Evolutionary conservation across 345 rosid species (phyloP).

Genomic region (Linum lewisii): DNA sequence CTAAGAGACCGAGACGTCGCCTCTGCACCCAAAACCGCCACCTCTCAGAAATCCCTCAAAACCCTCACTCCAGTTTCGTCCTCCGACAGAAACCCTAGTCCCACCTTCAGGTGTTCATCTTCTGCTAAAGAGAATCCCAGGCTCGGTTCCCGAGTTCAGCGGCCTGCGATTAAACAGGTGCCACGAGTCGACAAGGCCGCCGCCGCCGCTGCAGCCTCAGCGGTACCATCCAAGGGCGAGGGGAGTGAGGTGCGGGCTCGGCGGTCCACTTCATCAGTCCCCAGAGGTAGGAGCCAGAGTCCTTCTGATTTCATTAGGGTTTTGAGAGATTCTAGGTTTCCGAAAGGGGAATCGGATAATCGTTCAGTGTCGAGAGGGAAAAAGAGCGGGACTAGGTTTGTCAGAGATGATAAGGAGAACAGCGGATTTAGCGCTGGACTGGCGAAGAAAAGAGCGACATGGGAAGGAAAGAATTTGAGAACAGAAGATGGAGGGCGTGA

Average conservation of each 20-base stretch:
- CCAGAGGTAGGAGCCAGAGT: slow-evolving; percentile 79
- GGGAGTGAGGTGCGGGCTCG: slow-evolving; percentile 32
- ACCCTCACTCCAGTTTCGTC: slow-evolving; percentile 37
- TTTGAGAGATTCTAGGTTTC: slow-evolving; percentile 37
- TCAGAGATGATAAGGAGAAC: slow-evolving; percentile 28
- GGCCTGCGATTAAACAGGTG: slow-evolving; percentile 43
- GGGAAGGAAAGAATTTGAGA: slow-evolving; percentile 14
- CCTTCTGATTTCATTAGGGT: slow-evolving; percentile 64
- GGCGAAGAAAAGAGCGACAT: slow-evolving; percentile 22
- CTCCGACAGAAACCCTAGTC: slow-evolving; percentile 20
- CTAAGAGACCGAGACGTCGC: slow-evolving; percentile 40
- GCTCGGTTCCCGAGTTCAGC: slow-evolving; percentile 35
- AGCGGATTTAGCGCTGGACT: slow-evolving; percentile 20
- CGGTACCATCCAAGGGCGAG: not conserved
- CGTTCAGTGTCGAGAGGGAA: slow-evolving; percentile 18
- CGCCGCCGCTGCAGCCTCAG: not conserved
- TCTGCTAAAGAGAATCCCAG: slow-evolving; percentile 55
- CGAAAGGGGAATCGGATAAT: slow-evolving; percentile 26
- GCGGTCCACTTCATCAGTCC: slow-evolving; percentile 42
- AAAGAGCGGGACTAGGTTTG: slow-evolving; percentile 19
- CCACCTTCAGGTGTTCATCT: slow-evolving; percentile 28
- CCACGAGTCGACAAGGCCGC: slow-evolving; percentile 51
- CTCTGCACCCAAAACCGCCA: slow-evolving; percentile 22
- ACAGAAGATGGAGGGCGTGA: slow-evolving; percentile 5
- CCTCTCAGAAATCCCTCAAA: slow-evolving; percentile 30